A percentile compares a stretch with the other conserved stretches of the same genome.
Evolutionary conservation across 2,329 filamentous ascomycete genomes (phyloP).

Genomic region (Lasiodiplodia hormozganensis): DNA sequence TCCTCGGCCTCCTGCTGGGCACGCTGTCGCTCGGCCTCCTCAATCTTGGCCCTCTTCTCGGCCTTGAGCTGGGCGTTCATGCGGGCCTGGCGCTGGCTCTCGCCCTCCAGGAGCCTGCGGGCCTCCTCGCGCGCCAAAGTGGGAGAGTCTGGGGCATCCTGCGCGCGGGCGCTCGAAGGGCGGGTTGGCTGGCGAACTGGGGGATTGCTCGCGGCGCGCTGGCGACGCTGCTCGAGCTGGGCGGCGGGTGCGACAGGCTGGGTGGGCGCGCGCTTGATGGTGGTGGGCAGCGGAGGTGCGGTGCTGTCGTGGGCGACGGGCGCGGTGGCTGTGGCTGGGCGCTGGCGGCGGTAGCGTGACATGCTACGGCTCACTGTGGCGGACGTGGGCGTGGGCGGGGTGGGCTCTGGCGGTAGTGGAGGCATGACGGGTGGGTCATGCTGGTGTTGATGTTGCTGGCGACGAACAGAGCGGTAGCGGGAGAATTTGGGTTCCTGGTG

Average conservation of each 20-base stretch:
- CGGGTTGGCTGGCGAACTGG: not conserved
- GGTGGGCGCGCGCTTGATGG: not conserved
- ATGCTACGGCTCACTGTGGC: conserved; percentile 45
- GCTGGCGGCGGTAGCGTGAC: conserved; percentile 49
- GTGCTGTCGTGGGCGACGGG: conserved; percentile 37
- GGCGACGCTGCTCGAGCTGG: conserved; percentile 20
- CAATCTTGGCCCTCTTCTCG: conserved; percentile 40
- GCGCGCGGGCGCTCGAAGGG: conserved; percentile 6
- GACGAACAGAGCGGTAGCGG: conserved; percentile 65
- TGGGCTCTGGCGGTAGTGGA: conserved; percentile 34
- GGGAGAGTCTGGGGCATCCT: conserved; percentile 14
- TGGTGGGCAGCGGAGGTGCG: conserved; percentile 30
- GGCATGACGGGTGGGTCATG: conserved; percentile 38
- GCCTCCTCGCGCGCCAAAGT: conserved; percentile 42
- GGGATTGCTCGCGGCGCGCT: conserved; percentile 25
- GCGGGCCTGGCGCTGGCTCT: conserved; percentile 37
- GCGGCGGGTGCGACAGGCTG: conserved; percentile 1
- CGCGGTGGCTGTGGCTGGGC: conserved; percentile 40
- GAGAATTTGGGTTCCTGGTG: conserved; percentile 55
- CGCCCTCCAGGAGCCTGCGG: conserved; percentile 41
- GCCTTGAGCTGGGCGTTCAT: conserved; percentile 41
- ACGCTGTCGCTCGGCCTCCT: conserved; percentile 41
- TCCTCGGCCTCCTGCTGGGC: conserved; percentile 41
- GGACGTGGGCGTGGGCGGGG: conserved; percentile 23
- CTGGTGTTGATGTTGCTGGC: conserved; percentile 45